These are phyloP conservation scores for Eimeria sp. DNA, from an alignment of 169 alveolate species.

Conservation along the genomic window DNA sequence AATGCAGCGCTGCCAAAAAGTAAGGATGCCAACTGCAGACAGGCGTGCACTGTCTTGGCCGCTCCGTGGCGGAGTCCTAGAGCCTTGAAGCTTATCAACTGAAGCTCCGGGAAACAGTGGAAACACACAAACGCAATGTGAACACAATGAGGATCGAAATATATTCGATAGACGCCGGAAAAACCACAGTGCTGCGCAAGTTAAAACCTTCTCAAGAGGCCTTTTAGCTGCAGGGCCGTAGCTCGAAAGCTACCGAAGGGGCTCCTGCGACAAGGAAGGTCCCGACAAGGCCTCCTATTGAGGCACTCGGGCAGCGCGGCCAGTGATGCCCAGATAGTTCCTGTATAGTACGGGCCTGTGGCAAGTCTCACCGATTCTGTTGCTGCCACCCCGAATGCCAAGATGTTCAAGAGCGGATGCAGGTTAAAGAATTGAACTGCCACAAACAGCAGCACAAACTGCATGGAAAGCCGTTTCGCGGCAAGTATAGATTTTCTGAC, in stretches of 20 bases:
- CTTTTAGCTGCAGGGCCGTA: neutral
- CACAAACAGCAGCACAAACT: neutral
- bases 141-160: neutral
- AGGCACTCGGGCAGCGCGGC: neutral
- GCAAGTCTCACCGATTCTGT: conserved; percentile 46
- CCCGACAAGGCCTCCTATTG: neutral
- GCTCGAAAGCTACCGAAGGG: neutral
- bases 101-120: neutral
- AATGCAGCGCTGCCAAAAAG: conserved; percentile 40
- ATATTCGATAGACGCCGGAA: neutral
- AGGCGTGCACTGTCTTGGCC: conserved; percentile 61
- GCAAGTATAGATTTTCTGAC: neutral
- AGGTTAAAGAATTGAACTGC: conserved; percentile 60
- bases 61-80: conserved; percentile 23
- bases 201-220: neutral
- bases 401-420: conserved; percentile 56
- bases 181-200: neutral
- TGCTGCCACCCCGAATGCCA: conserved; percentile 73
- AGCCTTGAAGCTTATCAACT: conserved; percentile 56
- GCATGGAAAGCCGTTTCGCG: neutral
- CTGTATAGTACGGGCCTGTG: neutral
- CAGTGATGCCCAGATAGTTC: neutral
- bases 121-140: neutral
- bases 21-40: conserved; percentile 18
- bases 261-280: neutral